phyloP scores from a whole-genome alignment of 78 protist genomes.

The Dictyostelium discoideum region DNA sequence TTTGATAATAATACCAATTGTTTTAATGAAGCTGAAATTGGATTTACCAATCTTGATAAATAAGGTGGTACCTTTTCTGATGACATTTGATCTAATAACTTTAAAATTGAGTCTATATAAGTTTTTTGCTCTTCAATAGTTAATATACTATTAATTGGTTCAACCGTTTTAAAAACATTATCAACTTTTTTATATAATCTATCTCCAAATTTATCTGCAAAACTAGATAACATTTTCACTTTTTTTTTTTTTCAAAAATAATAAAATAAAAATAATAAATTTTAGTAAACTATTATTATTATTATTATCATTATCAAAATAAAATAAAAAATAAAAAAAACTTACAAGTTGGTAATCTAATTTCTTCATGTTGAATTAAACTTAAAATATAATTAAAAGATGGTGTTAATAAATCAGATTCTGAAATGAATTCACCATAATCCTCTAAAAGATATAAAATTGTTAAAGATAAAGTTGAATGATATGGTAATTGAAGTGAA shows the following conservation, averaged over 20 bases:
- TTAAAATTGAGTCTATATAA: conserved; percentile 37
- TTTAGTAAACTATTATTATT: no score
- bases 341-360: conserved; percentile 34
- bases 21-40: conserved; percentile 22
- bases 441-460: conserved; percentile 36
- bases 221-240: conserved; percentile 28
- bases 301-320: no score
- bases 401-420: background rate
- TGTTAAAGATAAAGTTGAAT: conserved; percentile 25
- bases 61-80: background rate
- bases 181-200: conserved; percentile 29
- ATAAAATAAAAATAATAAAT: no score
- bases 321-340: no score
- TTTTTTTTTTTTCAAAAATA: no score
- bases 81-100: background rate
- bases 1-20: background rate
- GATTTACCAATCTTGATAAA: conserved; percentile 22
- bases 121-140: conserved; percentile 4
- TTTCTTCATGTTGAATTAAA: conserved; percentile 13
- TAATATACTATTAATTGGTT: background rate
- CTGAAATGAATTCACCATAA: conserved; percentile 18
- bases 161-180: background rate
- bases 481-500: conserved; percentile 26
- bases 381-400: conserved; percentile 30
- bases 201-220: conserved; percentile 45